Evolutionary conservation across 2,329 filamentous ascomycete species (phyloP), one percentile per base, ranked within the genome.

Genomic region (Xylariaceae sp.): DNA sequence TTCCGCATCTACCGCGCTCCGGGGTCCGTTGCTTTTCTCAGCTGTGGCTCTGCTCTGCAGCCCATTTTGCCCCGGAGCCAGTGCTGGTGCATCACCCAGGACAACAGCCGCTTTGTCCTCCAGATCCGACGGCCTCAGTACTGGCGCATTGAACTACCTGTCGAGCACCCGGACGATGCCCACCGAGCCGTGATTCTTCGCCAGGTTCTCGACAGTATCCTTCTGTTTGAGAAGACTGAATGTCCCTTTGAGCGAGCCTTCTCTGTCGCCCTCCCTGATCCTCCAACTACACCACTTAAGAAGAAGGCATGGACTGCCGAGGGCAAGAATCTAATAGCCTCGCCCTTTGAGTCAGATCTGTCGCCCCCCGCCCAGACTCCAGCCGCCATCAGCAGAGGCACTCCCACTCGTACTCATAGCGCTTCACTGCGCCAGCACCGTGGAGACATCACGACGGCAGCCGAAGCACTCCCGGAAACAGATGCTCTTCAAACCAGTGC

Each of bases 41-140:
- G 86, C 65, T 95, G 89, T 53, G 88, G 88, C 48, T 82, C 81
- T 44, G 84, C 91, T 14, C 76, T 95, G 16, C 88, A 93, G 58
- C 86, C 91, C 10, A 93, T 96, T 51, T 70, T 96, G 42, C 88
- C 88, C 20, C 88, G 88, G 64, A 94, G 89, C 47, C 90, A 95
- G 66, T 94, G 87, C 62, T 96, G 91, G 91, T 94, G 87, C 64
- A 86, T 96, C 23, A 88, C 94, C 64, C 86, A 88, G 46, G 78
- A 83, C 45, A 85, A 85, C 33, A 89, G 74, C 65, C 79, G 84
- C 56, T 95, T 95, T 56, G 86, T 95, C n/a, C 70, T 96, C 48
- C 86, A 91, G 54, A 88, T 94, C 53, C 77, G 89, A 19, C 80
- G 85, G 36, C 85, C 91, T 22, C 85, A 86, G 35, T 96, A 93